Base-by-base conservation (phyloP, 2,329 filamentous ascomycete species). In the Cordyceps farinosa region DNA sequence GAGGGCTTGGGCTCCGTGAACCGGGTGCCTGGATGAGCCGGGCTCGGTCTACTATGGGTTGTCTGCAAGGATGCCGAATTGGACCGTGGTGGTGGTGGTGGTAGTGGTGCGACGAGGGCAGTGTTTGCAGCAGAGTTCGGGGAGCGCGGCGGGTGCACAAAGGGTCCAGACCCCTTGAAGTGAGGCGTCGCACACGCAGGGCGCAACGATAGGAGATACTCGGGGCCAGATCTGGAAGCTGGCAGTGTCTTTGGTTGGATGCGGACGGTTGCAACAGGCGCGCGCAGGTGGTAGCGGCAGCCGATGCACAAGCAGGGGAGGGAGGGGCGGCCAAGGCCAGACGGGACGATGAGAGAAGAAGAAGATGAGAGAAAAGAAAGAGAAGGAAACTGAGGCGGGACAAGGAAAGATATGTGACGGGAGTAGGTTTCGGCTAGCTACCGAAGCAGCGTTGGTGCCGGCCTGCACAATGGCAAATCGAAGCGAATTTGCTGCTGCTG, bases 51-150 rank as follows among this genome's bases (percentile, higher is more conserved):
- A 9, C 38, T 22, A 29, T 22, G 45, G 3, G 11, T 32, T 52
- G 32, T 36, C 50, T 53, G 50, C 50, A 56, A 53, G 50, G 50
- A 53, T 57, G 54, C 30, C 38, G 38, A 56, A 45, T 56, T 34
- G 48, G 48, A 34, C 30, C 17, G 17, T 30, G 9, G 32, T 27
- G 32, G 32, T 27, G 32, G 32, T 56, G 38, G 11, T 38, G 11
- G 11, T 13, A n/a, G 44, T 48, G 55, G 44, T 48, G 22, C 44
- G 42, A 58, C 48, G 53, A 32, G 22, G 48, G 48, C 22, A 44
- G 15, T 48, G 17, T 36, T 34, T 57, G 54, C 36, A 47, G 30
- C 7, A 9, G 15, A 13, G 7, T 32, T 51, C 48, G 34, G 32
- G 34, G 32, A 53, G 17, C 50, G 32, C 32, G 50, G 32, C 32